Evolutionary conservation across 2,329 filamentous ascomycete species (phyloP).

Genomic region (Paecilomyces sp.): DNA sequence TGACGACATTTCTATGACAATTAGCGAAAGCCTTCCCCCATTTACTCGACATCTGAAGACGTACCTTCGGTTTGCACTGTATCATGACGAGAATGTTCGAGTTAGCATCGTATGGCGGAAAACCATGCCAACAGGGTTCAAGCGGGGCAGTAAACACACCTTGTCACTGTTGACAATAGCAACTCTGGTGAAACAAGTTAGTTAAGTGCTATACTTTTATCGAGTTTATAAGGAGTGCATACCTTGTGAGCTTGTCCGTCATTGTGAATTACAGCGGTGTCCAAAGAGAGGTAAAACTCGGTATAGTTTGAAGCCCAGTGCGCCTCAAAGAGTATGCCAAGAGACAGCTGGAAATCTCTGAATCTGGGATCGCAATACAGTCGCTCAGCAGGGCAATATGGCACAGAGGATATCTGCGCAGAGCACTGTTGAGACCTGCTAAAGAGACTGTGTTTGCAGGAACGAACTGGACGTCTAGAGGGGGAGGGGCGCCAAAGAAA

Average conservation of each 20-base stretch:
- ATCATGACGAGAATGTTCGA: constrained; percentile 19
- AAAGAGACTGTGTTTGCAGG: neutral
- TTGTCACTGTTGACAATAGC: constrained; percentile 99
- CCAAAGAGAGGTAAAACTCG: constrained; percentile 3
- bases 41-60: constrained; percentile 7
- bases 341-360: neutral
- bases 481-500: constrained; percentile 18
- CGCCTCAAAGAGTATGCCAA: neutral
- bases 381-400: neutral
- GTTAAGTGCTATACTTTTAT: constrained; percentile 5
- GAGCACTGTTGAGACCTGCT: neutral
- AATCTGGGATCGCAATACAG: neutral
- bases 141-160: constrained; percentile 46
- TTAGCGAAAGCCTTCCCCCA: constrained; percentile 12
- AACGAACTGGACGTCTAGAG: constrained; percentile 3
- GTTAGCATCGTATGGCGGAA: constrained; percentile 28
- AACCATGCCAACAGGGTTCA: constrained; percentile 20
- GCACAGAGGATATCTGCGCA: constrained; percentile 7
- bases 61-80: constrained; percentile 82
- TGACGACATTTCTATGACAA: constrained; percentile 80
- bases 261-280: constrained; percentile 46
- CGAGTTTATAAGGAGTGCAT: constrained; percentile 29
- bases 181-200: constrained; percentile 56
- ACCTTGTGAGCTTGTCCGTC: constrained; percentile 94
- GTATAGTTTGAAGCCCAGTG: neutral